Conservation (phyloP, 2,329 filamentous ascomycete species). For the Pestalotiopsis fici region DNA sequence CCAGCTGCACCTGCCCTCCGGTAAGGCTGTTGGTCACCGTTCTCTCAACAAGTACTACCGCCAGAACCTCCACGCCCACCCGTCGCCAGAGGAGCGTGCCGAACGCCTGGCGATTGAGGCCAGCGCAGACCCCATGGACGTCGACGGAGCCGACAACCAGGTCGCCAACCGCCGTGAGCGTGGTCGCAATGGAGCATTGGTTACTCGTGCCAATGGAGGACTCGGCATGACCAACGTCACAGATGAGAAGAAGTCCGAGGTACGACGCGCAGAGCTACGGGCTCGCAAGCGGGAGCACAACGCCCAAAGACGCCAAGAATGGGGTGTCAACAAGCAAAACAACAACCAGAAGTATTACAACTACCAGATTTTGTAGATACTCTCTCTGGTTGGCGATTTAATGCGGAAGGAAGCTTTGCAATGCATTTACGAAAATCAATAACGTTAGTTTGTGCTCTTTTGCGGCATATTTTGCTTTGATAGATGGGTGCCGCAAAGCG, state of each 20-base stretch:
- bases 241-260: slow-evolving; percentile 72
- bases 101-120: slow-evolving; percentile 64
- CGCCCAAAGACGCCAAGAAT: slow-evolving; percentile 64
- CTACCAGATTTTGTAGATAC: slow-evolving; percentile 39
- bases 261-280: slow-evolving; percentile 67
- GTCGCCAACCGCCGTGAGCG: slow-evolving; percentile 36
- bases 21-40: slow-evolving; percentile 86
- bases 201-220: slow-evolving; percentile 72
- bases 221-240: slow-evolving; percentile 82
- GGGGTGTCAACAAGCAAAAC: slow-evolving; percentile 68
- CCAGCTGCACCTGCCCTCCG: slow-evolving; percentile 89
- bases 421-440: background rate
- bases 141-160: slow-evolving; percentile 31
- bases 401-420: background rate
- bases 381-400: background rate
- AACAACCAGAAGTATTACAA: slow-evolving; percentile 73
- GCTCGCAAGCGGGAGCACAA: slow-evolving; percentile 66
- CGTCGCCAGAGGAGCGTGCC: slow-evolving; percentile 74
- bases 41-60: slow-evolving; percentile 86
- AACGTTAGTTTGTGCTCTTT: background rate
- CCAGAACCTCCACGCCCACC: slow-evolving; percentile 88
- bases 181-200: slow-evolving; percentile 53
- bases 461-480: background rate
- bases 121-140: slow-evolving; percentile 36
- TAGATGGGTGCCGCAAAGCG: background rate